Base-by-base conservation (phyloP, 2,329 filamentous ascomycete genomes). In the Macrophomina phaseolina region DNA sequence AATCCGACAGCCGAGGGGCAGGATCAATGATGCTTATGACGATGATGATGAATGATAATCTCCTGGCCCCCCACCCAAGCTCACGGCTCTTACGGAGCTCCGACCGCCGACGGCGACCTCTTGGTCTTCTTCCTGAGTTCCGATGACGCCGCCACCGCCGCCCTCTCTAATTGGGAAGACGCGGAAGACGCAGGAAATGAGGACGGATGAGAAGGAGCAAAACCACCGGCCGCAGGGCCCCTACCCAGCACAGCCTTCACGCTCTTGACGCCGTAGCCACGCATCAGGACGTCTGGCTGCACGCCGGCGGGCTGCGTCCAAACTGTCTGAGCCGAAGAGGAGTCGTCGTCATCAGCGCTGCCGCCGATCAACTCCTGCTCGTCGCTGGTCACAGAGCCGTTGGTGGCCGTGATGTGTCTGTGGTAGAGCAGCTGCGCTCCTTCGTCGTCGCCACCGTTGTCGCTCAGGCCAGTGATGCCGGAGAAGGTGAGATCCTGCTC, bases 401-500 rank as follows among this genome's bases (percentile, higher is more conserved):
- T 89, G 2, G 81, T 77, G 4, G 86, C 85, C 34, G 78, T 75
- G 32, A 90, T 85, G 58, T 86, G 81, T 23, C 89, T 81, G 66
- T 76, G 79, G 75, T 90, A 92, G 51, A 90, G 77, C 73, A 84
- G 78, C 18, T 45, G 5, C 11, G 18, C 45, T 9, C 30, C 5
- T 30, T 36, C 34, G 5, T 23, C 56, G 12, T 32, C 30, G 8
- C 5, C 23, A 9, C 6, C 14, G 16, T 18, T 12, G n/a, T 14
- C 40, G 51, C 23, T 69, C 69, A 45, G 12, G 3, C 68, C 70
- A 4, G 70, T 70, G 40, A 85, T 72, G 5, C 84, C 83, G n/a
- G 79, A 79, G 68, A 91, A 87, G 6, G 71, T 75, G 68, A 90
- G 85, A 1, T 80, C 76, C 75, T 91, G 89, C 66, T 81, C 81